These are phyloP conservation scores for Globisporangium nunn DNA, from an alignment of 352 stramenopile genomes.

Conservation along the genomic window DNA sequence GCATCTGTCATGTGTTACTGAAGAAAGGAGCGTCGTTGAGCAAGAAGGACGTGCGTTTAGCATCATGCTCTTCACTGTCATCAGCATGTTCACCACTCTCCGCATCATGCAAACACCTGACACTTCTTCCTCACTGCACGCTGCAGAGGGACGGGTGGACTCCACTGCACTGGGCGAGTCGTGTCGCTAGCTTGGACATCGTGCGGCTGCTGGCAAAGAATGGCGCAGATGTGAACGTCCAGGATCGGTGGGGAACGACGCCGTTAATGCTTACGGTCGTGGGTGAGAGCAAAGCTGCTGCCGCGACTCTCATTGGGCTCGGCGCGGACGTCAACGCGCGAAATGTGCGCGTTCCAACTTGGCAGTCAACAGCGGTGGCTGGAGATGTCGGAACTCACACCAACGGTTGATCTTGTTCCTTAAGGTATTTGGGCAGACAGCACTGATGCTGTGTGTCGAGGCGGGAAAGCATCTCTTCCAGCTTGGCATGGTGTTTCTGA, in stretches of 20 bases:
- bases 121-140: neutral
- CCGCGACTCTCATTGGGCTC: slow-evolving; percentile 62
- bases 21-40: slow-evolving; percentile 74
- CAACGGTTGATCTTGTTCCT: neutral
- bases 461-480: slow-evolving; percentile 49
- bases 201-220: slow-evolving; percentile 75
- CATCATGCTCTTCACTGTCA: neutral
- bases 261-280: slow-evolving; percentile 76
- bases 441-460: slow-evolving; percentile 65
- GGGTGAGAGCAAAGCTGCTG: slow-evolving; percentile 51
- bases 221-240: slow-evolving; percentile 60
- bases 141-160: slow-evolving; percentile 67
- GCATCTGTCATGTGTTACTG: slow-evolving; percentile 73
- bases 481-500: slow-evolving; percentile 69
- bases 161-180: slow-evolving; percentile 69
- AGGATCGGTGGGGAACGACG: slow-evolving; percentile 72
- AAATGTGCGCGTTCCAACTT: slow-evolving; percentile 32
- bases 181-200: slow-evolving; percentile 64
- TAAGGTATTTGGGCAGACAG: slow-evolving; percentile 69
- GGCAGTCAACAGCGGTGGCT: neutral
- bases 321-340: slow-evolving; percentile 56
- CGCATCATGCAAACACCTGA: neutral
- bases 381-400: neutral
- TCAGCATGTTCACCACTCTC: no score
- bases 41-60: slow-evolving; percentile 55